Evolutionary conservation across 2,329 filamentous ascomycete genomes (phyloP), one percentile per base, ranked within the genome.

Genomic region (Cytospora piceicola): DNA sequence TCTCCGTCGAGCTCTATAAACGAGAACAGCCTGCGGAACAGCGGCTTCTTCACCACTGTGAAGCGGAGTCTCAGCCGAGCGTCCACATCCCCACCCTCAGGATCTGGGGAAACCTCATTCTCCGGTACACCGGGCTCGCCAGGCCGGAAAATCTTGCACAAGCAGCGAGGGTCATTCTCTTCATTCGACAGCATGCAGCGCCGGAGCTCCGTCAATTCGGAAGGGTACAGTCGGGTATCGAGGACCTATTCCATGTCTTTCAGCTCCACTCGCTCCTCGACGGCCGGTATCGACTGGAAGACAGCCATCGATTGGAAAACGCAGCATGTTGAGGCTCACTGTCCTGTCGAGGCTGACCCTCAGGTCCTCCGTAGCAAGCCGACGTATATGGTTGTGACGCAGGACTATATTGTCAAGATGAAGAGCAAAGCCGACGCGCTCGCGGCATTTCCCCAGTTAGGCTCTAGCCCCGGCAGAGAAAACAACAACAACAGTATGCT

Each of bases 341-440:
- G 82, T 2, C 74, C 80, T 20, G 75, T 87, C 42, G 84, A 85
- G 71, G 74, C 80, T 0, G 82, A 85, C 64, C 74, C 80, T 5
- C 81, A 81, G 24, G 73, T 84, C 3, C 75, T 75, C 20, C 72
- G 72, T 61, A 73, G 83, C 67, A 85, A 83, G 66, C 75, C 80
- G 1, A 81, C 81, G 42, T 85, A 84, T 67, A 72, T 87, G 14
- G 83, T 86, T 32, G 74, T 85, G 29, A 84, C 85, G 3, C 75
- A 82, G 36, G 77, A 80, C 52, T 81, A 81, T 60, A 72, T 87
- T 53, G 72, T 85, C 70, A 83, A 83, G 68, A 83, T 85, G 70
- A 80, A 78, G 70, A 81, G 76, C 70, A 76, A 77, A 36, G 76
- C 81, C 62, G 80, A 83, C 32, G 84, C 83, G 9, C 74, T 78